Evolutionary conservation across 768 basidiomycete genomes (phyloP), one percentile per base, ranked within the genome.

Genomic region (Lactarius psammicola): DNA sequence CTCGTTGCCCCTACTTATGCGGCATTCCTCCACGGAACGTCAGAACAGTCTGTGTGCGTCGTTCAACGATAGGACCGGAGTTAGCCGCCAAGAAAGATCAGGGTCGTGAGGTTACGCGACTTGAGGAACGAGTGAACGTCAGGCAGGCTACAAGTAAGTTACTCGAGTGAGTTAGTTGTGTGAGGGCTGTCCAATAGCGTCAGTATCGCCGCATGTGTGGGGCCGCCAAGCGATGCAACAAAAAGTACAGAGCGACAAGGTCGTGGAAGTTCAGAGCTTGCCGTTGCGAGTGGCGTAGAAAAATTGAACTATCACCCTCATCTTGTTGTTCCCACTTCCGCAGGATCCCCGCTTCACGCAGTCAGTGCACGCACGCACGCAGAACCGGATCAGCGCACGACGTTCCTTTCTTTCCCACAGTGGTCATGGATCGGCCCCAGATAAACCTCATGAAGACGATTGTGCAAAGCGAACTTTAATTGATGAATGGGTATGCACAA

Each of bases 381-480:
- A n/a, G n/a, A 46, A 30, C 36, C 56, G 34, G 65, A 66, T 66
- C 65, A 61, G 44, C 60, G 44, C 55, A 49, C 31, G 38, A 33
- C 6, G 30, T 56, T 26, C n/a, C n/a, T n/a, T n/a, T n/a, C n/a
- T n/a, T n/a, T n/a, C 64, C 53, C 64, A 65, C 59, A 46, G 54
- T n/a, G 4, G 20, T 49, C 46, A 23, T 51, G 49, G 5, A 51
- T 26, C 13, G 49, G 10, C 49, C 23, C 49, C 15, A 26, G 23
- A 51, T 26, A 51, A 7, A 28, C 13, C n/a, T n/a, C n/a, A n/a
- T n/a, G n/a, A n/a, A n/a, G 34, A 34, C 34, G 17, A 18, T 40
- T 40, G 40, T 31, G 36, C 13, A 26, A 38, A 58, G 40, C 23
- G 51, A 55, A 55, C 44, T 40, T 26, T 49, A 49, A 13, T 49